phyloP scores from a whole-genome alignment of 2,329 filamentous ascomycete species.

The Penicillium sp. region DNA sequence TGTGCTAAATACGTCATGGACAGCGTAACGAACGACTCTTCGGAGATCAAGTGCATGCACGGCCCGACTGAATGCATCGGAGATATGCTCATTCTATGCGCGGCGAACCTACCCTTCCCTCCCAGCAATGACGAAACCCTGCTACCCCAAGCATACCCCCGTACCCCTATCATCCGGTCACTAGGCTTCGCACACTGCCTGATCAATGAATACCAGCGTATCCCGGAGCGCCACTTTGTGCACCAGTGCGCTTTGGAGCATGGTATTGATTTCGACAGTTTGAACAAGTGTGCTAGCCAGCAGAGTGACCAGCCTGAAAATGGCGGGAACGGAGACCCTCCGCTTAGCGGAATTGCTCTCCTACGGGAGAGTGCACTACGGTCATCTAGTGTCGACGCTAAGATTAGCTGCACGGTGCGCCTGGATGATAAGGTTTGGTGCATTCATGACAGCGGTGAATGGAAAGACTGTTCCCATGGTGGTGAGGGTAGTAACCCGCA shows the following conservation, averaged over 20 bases:
- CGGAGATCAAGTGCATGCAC: slow-evolving; percentile 82
- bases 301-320: slow-evolving; percentile 64
- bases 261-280: slow-evolving; percentile 71
- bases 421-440: slow-evolving; percentile 77
- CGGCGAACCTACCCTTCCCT: slow-evolving; percentile 58
- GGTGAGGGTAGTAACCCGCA: slow-evolving; percentile 34
- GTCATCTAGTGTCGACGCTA: slow-evolving; percentile 56
- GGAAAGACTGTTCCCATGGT: slow-evolving; percentile 70
- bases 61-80: slow-evolving; percentile 87
- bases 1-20: slow-evolving; percentile 1
- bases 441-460: slow-evolving; percentile 70
- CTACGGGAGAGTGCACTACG: slow-evolving; percentile 48
- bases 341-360: slow-evolving; percentile 45
- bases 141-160: slow-evolving; percentile 54
- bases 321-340: slow-evolving; percentile 57
- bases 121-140: slow-evolving; percentile 17
- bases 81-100: slow-evolving; percentile 91
- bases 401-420: slow-evolving; percentile 71
- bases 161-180: slow-evolving; percentile 68
- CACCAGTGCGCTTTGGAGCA: slow-evolving; percentile 87
- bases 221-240: slow-evolving; percentile 72
- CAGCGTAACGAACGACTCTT: slow-evolving; percentile 63
- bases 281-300: slow-evolving; percentile 76
- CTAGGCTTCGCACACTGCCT: slow-evolving; percentile 94
- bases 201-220: slow-evolving; percentile 65